Base-by-base conservation (phyloP, 140 eudicot genomes). In the Oenanthe javanica region DNA sequence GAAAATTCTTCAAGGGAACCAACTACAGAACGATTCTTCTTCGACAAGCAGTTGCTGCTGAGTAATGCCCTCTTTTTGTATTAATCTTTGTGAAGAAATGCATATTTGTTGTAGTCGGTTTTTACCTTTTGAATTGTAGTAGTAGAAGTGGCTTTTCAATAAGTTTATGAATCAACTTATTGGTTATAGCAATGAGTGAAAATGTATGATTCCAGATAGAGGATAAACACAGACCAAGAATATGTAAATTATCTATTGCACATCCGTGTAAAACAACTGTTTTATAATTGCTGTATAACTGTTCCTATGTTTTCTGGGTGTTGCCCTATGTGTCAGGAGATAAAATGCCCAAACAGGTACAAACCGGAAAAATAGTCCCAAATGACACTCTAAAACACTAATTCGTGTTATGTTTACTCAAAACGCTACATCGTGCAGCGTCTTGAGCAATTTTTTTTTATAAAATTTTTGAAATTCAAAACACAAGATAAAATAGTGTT, bases 41-140 rank as follows among this genome's bases (percentile, higher is more conserved):
- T 31, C 36, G 4, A 11, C 75, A 14, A 69, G 47, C 47, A 69
- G 75, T 69, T 69, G 75, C 75, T 69, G 75, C 75, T 69, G 75
- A 69, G 69, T 14, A n/a, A 8, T 61, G 38, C 9, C 36, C 64
- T 55, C 64, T 23, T n/a, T 6, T 3, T 61, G 36, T 61, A 61
- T 5, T n/a, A 61, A 61, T n/a, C 15, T 61, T 61, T 61, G 69
- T 18, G 5, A 61, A 61, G 13, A 61, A 61, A n/a, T 61, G 67
- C 31, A n/a, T 61, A 1, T 61, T 61, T 61, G 67, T n/a, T 2
- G 69, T 61, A n/a, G 14, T 61, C 5, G n/a, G 69, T n/a, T 2
- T 8, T 61, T 9, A 9, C 14, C 9, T n/a, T n/a, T n/a, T 61
- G 8, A 61, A 21, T 59, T 21, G 31, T n/a, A 59, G 13, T 21